Evolutionary conservation across 2,329 filamentous ascomycete species (phyloP).

Genomic region (Arthroderma sp.): DNA sequence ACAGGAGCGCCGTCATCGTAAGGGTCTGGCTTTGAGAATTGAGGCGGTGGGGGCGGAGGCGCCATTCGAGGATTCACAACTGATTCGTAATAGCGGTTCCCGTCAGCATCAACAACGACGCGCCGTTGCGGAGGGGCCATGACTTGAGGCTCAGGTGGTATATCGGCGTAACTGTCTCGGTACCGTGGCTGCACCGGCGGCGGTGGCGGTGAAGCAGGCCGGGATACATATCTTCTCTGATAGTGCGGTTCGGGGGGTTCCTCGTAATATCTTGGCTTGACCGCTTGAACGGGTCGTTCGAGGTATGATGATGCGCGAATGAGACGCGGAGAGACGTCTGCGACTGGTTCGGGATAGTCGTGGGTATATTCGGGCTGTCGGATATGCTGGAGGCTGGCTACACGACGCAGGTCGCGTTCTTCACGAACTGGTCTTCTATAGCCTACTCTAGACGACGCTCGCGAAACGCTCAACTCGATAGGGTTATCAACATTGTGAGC

Average conservation of each 20-base stretch:
- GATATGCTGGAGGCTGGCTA: slow-evolving; percentile 34
- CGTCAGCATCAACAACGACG: slow-evolving; percentile 70
- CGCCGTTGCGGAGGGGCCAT: slow-evolving; percentile 47
- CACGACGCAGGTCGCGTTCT: slow-evolving; percentile 33
- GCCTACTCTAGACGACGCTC: slow-evolving; percentile 28
- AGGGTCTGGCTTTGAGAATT: slow-evolving; percentile 20
- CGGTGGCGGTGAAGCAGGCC: slow-evolving; percentile 20
- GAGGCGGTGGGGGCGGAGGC: slow-evolving; percentile 17
- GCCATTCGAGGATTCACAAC: slow-evolving; percentile 27
- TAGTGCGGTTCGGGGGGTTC: slow-evolving; percentile 21
- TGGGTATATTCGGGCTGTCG: slow-evolving; percentile 29
- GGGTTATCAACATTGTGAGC: slow-evolving; percentile 16
- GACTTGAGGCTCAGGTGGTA: slow-evolving; percentile 30
- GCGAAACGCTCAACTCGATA: slow-evolving; percentile 22
- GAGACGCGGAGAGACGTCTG: slow-evolving; percentile 22
- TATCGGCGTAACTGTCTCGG: slow-evolving; percentile 29
- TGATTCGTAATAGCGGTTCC: slow-evolving; percentile 61
- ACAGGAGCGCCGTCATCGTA: slow-evolving; percentile 22
- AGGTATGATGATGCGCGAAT: slow-evolving; percentile 29
- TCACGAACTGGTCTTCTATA: slow-evolving; percentile 27
- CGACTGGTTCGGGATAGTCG: slow-evolving; percentile 32
- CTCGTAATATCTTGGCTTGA: slow-evolving; percentile 27
- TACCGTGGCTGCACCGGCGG: neutral
- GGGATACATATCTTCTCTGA: slow-evolving; percentile 21
- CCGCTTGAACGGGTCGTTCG: slow-evolving; percentile 23